Base-by-base conservation (phyloP, 371 early-diverging fungal genomes). In the Conidiobolus incongruus region DNA sequence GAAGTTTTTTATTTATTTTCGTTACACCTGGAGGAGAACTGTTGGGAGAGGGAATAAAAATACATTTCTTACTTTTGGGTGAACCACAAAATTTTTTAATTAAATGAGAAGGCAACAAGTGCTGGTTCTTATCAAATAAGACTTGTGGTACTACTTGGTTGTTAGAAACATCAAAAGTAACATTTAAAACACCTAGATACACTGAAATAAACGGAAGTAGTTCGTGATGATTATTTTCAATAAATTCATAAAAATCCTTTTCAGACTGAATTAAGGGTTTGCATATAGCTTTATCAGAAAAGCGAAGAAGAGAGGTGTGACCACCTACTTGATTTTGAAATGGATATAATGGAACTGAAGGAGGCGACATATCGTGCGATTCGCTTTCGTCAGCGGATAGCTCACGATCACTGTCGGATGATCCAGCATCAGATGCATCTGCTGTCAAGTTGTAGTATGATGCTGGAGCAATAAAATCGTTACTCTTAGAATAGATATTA, bases 111-210 rank as follows among this genome's bases (percentile, higher is more conserved):
- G 76, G 72, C 34, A 84, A 54, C 12, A 84, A 62, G 46, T 84
- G 85, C 24, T 68, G 56, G 45, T 85, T 83, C 48, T 83, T 72
- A 50, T 80, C 80, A 41, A 85, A 66, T 8, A 78, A 62, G 11
- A 85, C 77, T 54, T 69, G 73, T 1, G 78, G 78, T 1, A 69
- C 60, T n/a, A 52, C 31, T 21, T 59, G 52, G 16, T 51, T 48
- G 31, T 52, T 53, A 26, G 47, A 33, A n/a, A 52, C 52, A 15
- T 68, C 62, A 49, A 81, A 87, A 2, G 82, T 82, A 43, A 94
- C 90, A 53, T 91, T 94, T 21, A 95, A 63, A 0, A 87, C 78
- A 15, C 96, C 94, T 48, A 91, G 59, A 53, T 90, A 95, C 29
- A 76, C 77, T 5, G 92, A 81, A 13, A 83, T 75, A 53, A 88